A percentile compares a stretch with the other conserved stretches of the same genome.
phyloP scores from a whole-genome alignment of 1,139 yeast genomes.

The Pichia sp. region DNA sequence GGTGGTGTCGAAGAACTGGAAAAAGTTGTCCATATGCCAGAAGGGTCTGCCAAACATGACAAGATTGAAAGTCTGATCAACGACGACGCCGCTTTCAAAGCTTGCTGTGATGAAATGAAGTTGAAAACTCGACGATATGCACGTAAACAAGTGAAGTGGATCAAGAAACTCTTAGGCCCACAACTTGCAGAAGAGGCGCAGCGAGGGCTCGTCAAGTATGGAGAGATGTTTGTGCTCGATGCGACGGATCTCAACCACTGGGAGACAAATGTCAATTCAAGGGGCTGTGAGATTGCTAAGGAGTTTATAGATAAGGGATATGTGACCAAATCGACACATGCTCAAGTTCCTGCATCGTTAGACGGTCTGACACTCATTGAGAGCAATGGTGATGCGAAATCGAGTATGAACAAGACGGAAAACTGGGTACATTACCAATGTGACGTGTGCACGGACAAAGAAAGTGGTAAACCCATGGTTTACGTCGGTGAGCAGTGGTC shows the following conservation, averaged over 20 bases:
- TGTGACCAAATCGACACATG: no score
- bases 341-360: slow-evolving; percentile 41
- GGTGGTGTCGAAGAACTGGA: slow-evolving; percentile 37
- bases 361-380: slow-evolving; percentile 20
- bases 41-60: background rate
- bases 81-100: slow-evolving; percentile 27
- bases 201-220: slow-evolving; percentile 49
- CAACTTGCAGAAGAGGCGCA: slow-evolving; percentile 48
- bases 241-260: slow-evolving; percentile 53
- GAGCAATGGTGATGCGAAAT: no score
- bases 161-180: slow-evolving; percentile 59
- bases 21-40: background rate
- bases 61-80: slow-evolving; percentile 3
- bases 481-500: slow-evolving; percentile 74
- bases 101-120: slow-evolving; percentile 72
- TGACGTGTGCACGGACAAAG: slow-evolving; percentile 52
- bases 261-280: slow-evolving; percentile 42
- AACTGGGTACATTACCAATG: slow-evolving; percentile 68
- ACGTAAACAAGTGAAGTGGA: slow-evolving; percentile 90
- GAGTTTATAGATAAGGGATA: slow-evolving; percentile 30
- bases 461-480: slow-evolving; percentile 45
- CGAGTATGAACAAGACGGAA: slow-evolving; percentile 20
- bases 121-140: slow-evolving; percentile 82
- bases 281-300: slow-evolving; percentile 48
- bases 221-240: slow-evolving; percentile 60